Percentiles rank a stretch among this genome's conserved stretches.
These are phyloP conservation scores for Aaosphaeria arxii DNA, from an alignment of 2,329 filamentous ascomycete genomes.

Conservation along the genomic window DNA sequence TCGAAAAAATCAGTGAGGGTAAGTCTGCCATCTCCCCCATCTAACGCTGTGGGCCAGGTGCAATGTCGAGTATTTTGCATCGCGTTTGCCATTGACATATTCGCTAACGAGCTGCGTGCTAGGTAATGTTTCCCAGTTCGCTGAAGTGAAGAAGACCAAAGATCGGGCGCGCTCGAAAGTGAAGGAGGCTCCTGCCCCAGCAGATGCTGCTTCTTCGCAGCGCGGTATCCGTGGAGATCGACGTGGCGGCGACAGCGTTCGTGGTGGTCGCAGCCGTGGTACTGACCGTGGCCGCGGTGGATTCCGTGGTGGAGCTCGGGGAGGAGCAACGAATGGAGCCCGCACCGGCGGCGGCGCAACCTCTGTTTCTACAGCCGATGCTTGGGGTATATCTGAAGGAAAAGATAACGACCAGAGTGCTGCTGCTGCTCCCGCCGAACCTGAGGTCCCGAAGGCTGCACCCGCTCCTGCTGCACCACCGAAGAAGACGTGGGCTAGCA, in stretches of 20 bases:
- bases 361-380: constrained; percentile 70
- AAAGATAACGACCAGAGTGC: constrained; percentile 23
- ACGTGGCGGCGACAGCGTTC: constrained; percentile 32
- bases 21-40: constrained; percentile 19
- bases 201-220: constrained; percentile 43
- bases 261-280: constrained; percentile 60
- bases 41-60: too few relatives aligned
- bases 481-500: constrained; percentile 55
- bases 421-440: constrained; percentile 19
- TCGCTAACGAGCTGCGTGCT: constrained; percentile 6
- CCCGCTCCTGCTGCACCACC: constrained; percentile 25
- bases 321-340: constrained; percentile 63
- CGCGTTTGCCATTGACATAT: constrained; percentile 1
- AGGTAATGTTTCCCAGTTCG: constrained; percentile 82
- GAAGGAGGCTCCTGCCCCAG: constrained; percentile 58
- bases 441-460: constrained; percentile 34
- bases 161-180: constrained; percentile 69
- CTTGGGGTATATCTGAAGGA: constrained; percentile 50
- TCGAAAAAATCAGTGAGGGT: constrained; percentile 80
- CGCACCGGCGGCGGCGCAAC: constrained; percentile 47
- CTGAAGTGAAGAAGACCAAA: constrained; percentile 77
- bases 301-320: constrained; percentile 60
- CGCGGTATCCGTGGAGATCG: constrained; percentile 17
- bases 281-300: constrained; percentile 55
- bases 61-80: too few relatives aligned